Evolutionary conservation across 306 rosid genomes (phyloP), one percentile per base, ranked within the genome.

Genomic region (Vigna trinervia): DNA sequence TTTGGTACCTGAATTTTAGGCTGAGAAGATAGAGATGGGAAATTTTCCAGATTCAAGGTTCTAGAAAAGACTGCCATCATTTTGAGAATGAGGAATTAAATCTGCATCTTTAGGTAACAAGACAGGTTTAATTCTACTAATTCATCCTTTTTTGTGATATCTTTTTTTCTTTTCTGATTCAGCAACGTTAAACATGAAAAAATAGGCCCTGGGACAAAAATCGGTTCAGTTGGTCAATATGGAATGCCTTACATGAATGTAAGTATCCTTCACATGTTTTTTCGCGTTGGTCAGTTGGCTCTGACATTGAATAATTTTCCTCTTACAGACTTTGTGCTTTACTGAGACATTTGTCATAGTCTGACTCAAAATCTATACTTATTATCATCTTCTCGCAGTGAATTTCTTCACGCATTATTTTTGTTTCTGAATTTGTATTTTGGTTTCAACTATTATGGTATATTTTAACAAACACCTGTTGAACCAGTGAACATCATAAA

Each of bases 361-460:
- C 67, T 12, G 65, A 14, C 63, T 57, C 1, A 59, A 23, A 23
- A 58, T 58, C 8, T 26, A 9, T 54, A 51, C 13, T 54, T 54
- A 20, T 19, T 54, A 54, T 54, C 61, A 5, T 26, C 19, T 26
- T 28, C 66, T 15, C 67, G 2, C 5, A 60, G 3, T 60, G 12
- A n/a, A 60, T 30, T 30, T 60, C 67, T 30, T 14, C 2, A 15
- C 17, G 38, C 23, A n/a, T n/a, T 34, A 36, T 30, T 30, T 63
- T 15, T 63, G 69, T n/a, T 63, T 63, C 26, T 63, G 69, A 34
- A 34, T 62, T 62, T 36, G 46, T 22, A 61, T 30, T 60, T 63
- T 63, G 23, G 10, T 26, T 8, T 63, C 1, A 62, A 61, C 20
- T 3, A 15, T 61, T 32, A 32, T 5, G 6, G 6, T 34, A 32